phyloP scores from a whole-genome alignment of 2,329 filamentous ascomycete species.

The Ceratocystis diversiconidia region DNA sequence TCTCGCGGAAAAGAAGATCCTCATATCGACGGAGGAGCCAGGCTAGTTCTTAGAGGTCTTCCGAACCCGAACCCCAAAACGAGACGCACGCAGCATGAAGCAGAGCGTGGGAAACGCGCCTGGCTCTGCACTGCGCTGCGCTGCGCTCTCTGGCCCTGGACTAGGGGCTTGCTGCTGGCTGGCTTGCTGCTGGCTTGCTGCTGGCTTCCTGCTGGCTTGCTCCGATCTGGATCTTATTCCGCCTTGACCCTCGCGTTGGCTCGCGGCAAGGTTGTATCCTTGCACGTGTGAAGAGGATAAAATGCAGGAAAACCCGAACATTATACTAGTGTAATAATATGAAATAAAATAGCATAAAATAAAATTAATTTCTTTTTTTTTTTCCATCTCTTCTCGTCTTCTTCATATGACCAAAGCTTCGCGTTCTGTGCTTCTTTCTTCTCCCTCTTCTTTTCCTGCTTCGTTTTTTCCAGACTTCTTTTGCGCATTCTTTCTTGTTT shows the following conservation, averaged over 20 bases:
- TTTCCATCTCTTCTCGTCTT: background rate
- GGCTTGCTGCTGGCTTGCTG: background rate
- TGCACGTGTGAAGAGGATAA: background rate
- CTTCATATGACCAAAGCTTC: background rate
- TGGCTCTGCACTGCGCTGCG: no score
- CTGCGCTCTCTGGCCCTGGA: no score
- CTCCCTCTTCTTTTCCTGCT: background rate
- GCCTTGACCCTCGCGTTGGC: conserved; percentile 5
- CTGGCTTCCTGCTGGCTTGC: background rate
- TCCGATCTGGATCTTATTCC: conserved; percentile 4
- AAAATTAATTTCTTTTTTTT: background rate
- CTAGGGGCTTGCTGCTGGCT: no score
- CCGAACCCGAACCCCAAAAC: background rate
- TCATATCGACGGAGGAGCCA: background rate
- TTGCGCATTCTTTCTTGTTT: background rate
- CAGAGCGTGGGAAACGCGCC: background rate
- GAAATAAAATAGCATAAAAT: background rate
- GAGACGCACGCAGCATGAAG: background rate
- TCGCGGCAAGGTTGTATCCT: background rate
- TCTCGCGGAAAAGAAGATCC: background rate
- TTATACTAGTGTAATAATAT: background rate
- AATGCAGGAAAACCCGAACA: background rate
- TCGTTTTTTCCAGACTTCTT: background rate
- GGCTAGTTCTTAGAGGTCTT: background rate
- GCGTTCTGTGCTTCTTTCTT: background rate